Evolutionary conservation across 2,329 filamentous ascomycete species (phyloP).

Genomic region (Tricladium varicosporioides): DNA sequence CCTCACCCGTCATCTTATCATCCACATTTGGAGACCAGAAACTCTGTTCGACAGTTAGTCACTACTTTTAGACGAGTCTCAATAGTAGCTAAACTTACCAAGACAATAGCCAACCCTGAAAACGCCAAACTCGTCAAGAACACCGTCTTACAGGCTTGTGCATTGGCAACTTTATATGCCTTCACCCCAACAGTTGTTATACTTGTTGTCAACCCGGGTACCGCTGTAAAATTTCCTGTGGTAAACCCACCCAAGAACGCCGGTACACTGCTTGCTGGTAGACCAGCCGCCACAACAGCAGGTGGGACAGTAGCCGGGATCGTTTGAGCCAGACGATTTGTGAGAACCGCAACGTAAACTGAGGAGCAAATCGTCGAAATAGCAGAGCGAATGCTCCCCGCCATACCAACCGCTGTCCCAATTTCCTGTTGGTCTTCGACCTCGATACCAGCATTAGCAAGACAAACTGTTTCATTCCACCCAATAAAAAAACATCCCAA

Average conservation of each 20-base stretch:
- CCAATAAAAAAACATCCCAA: constrained; percentile 29
- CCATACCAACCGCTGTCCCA: constrained; percentile 35
- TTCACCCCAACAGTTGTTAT: constrained; percentile 31
- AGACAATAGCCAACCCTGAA: constrained; percentile 33
- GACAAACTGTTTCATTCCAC: constrained; percentile 21
- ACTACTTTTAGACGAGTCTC: neutral
- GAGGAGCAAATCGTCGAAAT: constrained; percentile 35
- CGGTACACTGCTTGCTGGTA: constrained; percentile 35
- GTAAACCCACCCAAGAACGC: constrained; percentile 36
- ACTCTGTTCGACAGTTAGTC: neutral
- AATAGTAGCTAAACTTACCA: neutral
- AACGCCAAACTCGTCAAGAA: constrained; percentile 38
- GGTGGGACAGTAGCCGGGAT: constrained; percentile 34
- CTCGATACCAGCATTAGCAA: constrained; percentile 35
- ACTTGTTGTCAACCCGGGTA: constrained; percentile 32
- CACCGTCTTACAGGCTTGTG: constrained; percentile 36
- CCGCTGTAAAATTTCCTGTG: constrained; percentile 29
- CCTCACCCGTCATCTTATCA: neutral
- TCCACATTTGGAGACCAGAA: neutral
- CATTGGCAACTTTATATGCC: constrained; percentile 37
- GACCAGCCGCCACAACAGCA: constrained; percentile 32
- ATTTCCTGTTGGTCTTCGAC: constrained; percentile 37
- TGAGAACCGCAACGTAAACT: constrained; percentile 38
- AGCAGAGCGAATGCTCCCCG: constrained; percentile 37
- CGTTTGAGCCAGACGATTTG: constrained; percentile 33